Conservation (phyloP, 345 rosid species). For the Isatis tinctoria region DNA sequence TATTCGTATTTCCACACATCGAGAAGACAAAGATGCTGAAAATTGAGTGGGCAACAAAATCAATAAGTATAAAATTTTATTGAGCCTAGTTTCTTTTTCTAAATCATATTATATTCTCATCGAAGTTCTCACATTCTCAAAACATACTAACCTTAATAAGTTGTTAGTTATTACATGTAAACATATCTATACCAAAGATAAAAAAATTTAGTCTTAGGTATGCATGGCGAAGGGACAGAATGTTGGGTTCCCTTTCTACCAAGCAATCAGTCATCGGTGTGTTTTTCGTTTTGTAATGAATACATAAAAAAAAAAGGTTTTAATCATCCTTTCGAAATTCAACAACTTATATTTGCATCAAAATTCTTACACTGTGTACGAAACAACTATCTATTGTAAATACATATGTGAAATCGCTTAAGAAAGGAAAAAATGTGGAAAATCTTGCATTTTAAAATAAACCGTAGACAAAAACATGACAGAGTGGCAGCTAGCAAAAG, state of each 20-base stretch:
- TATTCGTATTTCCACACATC: constrained; percentile 11
- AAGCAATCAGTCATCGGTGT: not conserved
- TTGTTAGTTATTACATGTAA: not conserved
- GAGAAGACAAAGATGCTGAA: constrained; percentile 36
- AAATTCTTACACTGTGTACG: not conserved
- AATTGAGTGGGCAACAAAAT: constrained; percentile 19
- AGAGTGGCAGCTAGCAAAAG: constrained; percentile 33
- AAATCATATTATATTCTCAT: constrained; percentile 10
- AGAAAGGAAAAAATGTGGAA: not conserved
- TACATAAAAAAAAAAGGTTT: not conserved
- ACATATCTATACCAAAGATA: not conserved
- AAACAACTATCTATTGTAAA: not conserved
- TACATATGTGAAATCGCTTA: not conserved
- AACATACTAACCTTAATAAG: not conserved
- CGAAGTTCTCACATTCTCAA: constrained; percentile 54
- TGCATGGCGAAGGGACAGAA: constrained; percentile 13
- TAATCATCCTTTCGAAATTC: not conserved
- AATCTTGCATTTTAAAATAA: not conserved
- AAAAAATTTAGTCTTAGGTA: constrained; percentile 15
- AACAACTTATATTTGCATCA: not conserved
- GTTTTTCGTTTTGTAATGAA: not conserved
- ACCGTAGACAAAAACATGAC: constrained; percentile 24
- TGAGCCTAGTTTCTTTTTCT: not conserved
- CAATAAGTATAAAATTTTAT: not conserved
- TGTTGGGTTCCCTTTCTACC: constrained; percentile 40